Conservation (phyloP, 768 basidiomycete species). For the Scleroderma citrinum region DNA sequence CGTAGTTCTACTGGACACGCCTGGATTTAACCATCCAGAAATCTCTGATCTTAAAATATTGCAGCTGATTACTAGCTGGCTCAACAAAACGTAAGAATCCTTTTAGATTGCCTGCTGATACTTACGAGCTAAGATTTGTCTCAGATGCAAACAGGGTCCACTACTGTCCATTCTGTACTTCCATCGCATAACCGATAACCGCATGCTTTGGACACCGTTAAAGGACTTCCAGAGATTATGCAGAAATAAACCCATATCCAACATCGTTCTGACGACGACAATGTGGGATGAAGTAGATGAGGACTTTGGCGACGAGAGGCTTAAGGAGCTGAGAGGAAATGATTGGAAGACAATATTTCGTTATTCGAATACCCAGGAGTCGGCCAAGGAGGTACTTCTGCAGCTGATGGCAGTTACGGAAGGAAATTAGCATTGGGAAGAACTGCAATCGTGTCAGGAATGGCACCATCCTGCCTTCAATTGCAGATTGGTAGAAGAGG, state of each 20-base stretch:
- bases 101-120: too few relatives aligned
- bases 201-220: neutral
- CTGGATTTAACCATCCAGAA: neutral
- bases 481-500: too few relatives aligned
- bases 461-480: too few relatives aligned
- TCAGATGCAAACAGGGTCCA: too few relatives aligned
- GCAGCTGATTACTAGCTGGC: neutral
- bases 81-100: neutral
- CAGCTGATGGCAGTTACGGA: too few relatives aligned
- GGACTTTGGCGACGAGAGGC: neutral
- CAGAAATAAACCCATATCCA: neutral
- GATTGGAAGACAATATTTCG: neutral
- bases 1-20: neutral
- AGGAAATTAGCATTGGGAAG: too few relatives aligned
- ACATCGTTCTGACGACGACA: neutral
- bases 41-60: neutral
- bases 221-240: too few relatives aligned
- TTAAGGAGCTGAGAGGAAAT: neutral
- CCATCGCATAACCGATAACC: neutral
- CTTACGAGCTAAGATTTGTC: too few relatives aligned
- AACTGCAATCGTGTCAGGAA: too few relatives aligned
- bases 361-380: neutral
- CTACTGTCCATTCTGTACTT: neutral
- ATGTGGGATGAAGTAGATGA: neutral
- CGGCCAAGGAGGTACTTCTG: neutral